Percentiles rank a stretch among this genome's conserved stretches.
Conservation (phyloP, 805 yeast species). For the Blastobotrys mokoenaii region DNA sequence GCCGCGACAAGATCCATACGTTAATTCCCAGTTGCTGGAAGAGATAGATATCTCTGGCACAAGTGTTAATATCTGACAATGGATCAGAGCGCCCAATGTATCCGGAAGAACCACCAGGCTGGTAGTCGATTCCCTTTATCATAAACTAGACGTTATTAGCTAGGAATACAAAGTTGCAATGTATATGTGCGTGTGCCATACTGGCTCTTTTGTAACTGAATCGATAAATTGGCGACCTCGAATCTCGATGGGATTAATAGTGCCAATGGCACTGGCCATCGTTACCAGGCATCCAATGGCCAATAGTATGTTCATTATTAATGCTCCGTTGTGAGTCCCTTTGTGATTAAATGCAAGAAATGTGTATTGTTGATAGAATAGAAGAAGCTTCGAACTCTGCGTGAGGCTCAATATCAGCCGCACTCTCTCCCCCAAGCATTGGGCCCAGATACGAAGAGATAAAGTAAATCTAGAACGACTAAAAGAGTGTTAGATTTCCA, state of each 20-base stretch:
- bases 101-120: slow-evolving; percentile 91
- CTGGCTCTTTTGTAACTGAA: slow-evolving; percentile 58
- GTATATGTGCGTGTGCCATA: background rate
- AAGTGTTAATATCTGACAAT: slow-evolving; percentile 56
- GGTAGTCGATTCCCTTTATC: slow-evolving; percentile 86
- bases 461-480: too few species aligned
- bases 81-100: slow-evolving; percentile 54
- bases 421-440: too few species aligned
- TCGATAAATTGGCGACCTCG: slow-evolving; percentile 69
- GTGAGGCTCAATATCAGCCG: too few species aligned
- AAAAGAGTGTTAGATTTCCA: too few species aligned
- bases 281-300: background rate
- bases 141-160: slow-evolving; percentile 40
- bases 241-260: slow-evolving; percentile 58
- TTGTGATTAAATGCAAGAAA: background rate
- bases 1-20: slow-evolving; percentile 13
- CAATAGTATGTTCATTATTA: too few species aligned
- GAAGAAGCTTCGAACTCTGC: too few species aligned
- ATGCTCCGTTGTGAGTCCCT: background rate
- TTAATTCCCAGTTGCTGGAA: slow-evolving; percentile 83
- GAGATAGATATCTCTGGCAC: slow-evolving; percentile 74
- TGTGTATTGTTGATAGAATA: too few species aligned
- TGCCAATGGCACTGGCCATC: background rate
- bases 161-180: too few species aligned
- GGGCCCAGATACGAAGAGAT: too few species aligned